Percentiles rank a stretch among this genome's conserved stretches.
Evolutionary conservation across 108 stramenopile genomes (phyloP).

Genomic region (Conticribra guillardii): DNA sequence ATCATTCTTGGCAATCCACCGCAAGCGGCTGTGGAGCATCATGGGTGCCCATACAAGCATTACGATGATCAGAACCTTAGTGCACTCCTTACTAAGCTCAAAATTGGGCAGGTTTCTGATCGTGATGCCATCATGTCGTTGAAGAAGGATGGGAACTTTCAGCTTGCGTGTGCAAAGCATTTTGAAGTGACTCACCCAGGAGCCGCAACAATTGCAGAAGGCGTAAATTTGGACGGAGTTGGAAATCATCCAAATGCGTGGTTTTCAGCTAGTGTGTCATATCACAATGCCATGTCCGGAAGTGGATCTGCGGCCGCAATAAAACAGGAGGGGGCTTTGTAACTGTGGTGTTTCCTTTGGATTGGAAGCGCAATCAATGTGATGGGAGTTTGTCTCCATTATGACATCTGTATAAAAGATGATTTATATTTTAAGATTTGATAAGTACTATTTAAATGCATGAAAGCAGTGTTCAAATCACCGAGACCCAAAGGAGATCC

Average conservation of each 20-base stretch:
- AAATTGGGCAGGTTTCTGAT: conserved; percentile 66
- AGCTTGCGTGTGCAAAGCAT: conserved; percentile 94
- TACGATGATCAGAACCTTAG: conserved; percentile 79
- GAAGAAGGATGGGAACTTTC: conserved; percentile 82
- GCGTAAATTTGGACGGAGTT: conserved; percentile 79
- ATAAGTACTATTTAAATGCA: background rate
- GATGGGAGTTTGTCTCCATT: too few species aligned
- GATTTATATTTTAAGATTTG: too few species aligned
- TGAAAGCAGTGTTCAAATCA: background rate
- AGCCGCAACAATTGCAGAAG: conserved; percentile 32
- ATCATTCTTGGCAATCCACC: conserved; percentile 91
- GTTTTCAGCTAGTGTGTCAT: conserved; percentile 85
- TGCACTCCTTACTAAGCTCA: conserved; percentile 54
- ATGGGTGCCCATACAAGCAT: conserved; percentile 98
- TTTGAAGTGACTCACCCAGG: conserved; percentile 92
- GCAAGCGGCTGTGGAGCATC: conserved; percentile 78
- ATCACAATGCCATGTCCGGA: conserved; percentile 54
- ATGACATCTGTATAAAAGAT: too few species aligned
- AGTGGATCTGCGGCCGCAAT: conserved; percentile 4
- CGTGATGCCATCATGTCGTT: conserved; percentile 76
- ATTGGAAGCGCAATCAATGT: too few species aligned
- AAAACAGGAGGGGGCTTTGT: too few species aligned
- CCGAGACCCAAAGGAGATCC: conserved; percentile 52
- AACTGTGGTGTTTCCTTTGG: too few species aligned
- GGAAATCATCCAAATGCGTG: conserved; percentile 98